Evolutionary conservation across 2,329 filamentous ascomycete genomes (phyloP).

Genomic region (Aspergillus udagawae): DNA sequence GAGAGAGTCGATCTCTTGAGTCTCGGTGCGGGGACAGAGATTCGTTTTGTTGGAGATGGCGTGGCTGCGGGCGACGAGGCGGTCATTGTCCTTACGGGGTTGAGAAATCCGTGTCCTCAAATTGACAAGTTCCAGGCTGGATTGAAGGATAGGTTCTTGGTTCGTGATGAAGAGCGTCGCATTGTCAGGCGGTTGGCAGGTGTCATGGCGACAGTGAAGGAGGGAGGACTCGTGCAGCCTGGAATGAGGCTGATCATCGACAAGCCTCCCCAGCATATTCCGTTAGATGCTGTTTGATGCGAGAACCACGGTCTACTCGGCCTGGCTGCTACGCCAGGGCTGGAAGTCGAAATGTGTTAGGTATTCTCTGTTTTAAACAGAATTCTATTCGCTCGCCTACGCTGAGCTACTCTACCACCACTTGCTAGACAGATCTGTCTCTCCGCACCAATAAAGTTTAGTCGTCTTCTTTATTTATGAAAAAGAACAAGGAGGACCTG

Average conservation of each 20-base stretch:
- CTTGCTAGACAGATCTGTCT: too few species aligned
- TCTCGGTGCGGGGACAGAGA: conserved; percentile 1
- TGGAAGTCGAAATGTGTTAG: too few species aligned
- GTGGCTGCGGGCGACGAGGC: neutral
- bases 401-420: too few species aligned
- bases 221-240: conserved; percentile 7
- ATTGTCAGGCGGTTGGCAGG: conserved; percentile 9
- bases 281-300: neutral
- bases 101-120: conserved; percentile 7
- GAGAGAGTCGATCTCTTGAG: conserved; percentile 7
- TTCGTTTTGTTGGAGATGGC: conserved; percentile 3
- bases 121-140: conserved; percentile 6
- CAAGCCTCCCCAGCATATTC: neutral
- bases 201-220: conserved; percentile 12
- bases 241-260: conserved; percentile 4
- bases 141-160: conserved; percentile 7
- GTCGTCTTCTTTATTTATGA: too few species aligned
- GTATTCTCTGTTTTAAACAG: too few species aligned
- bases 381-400: too few species aligned
- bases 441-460: too few species aligned
- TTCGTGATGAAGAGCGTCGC: conserved; percentile 1
- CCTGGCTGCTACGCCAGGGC: neutral
- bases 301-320: accelerated
- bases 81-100: conserved; percentile 3
- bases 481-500: too few species aligned